Base-by-base conservation (phyloP, 139 green algal genomes). In the Dunaliella primolecta region DNA sequence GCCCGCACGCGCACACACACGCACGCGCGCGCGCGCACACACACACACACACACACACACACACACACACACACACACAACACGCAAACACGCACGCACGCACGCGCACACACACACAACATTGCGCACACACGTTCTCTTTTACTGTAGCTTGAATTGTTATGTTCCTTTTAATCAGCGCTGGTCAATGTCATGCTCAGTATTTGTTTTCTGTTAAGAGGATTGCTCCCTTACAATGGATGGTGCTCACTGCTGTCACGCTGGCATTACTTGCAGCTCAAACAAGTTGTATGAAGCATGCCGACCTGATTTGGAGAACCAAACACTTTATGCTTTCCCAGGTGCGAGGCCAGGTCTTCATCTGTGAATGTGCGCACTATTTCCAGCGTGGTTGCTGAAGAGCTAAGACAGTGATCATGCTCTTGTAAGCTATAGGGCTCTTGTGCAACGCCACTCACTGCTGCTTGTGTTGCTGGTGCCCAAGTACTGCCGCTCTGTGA, bases 241-340 rank as follows among this genome's bases (percentile, higher is more conserved):
- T n/a, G n/a, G n/a, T n/a, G n/a, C n/a, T n/a, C n/a, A n/a, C n/a
- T n/a, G n/a, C n/a, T n/a, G n/a, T n/a, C n/a, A n/a, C n/a, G 78
- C 78, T 25, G 76, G 80, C 80, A n/a, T 82, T 57, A 34, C 77
- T 7, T 64, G 84, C 70, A 88, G 84, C 3, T 36, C 31, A 0
- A 79, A 88, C 3, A 84, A 84, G 34, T 80, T 88, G 34, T 88
- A 78, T 72, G 27, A 20, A 7, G 35, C 74, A 32, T 71, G 35
- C 24, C 78, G 84, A 70, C 84, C 84, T n/a, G 24, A 55, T 15
- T 77, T 75, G 35, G 84, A 91, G 74, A 91, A 91, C 23, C 83
- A 89, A 15, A 86, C 79, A 21, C 57, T 91, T n/a, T 96, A 93
- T 84, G 92, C 87, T 15, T 89, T 93, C 34, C 71, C 86, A 0